Evolutionary conservation across 2,329 filamentous ascomycete genomes (phyloP), one percentile per base, ranked within the genome.

Genomic region (Truncatella angustata): DNA sequence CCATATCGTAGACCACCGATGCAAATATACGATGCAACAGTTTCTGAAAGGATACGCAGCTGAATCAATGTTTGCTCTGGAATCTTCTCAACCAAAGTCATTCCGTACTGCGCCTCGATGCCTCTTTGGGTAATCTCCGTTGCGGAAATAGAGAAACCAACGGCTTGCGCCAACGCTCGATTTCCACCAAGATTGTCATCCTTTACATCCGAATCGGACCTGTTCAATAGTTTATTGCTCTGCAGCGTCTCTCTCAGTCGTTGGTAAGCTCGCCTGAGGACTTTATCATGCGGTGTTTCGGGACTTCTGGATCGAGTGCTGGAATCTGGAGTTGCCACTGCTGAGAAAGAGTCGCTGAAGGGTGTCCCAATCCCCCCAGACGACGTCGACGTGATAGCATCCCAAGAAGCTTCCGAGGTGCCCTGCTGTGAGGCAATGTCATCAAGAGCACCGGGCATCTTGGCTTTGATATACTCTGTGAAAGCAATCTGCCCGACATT

Each of bases 81-180:
- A 48, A 97, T 87, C 62, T 87, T 91, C 58, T 93, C 88, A 18
- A 97, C 71, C 42, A 97, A 73, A 4, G 88, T 93, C 68, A 84
- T 79, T 50, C 89, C 87, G 43, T 82, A 80, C 57, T 88, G 82
- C 20, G 85, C 84, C 60, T 90, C 88, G 3, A 91, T 77, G 5
- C 94, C 94, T 60, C 94, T 87, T 67, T 97, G 91, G 57, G 92
- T 87, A 58, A 97, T 96, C 71, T 99, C 94, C 4, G 90, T 85
- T 0, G 91, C 86, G 7, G 91, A 87, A 53, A 99, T 91, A 0
- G 92, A 93, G 66, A 86, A 91, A 2, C 90, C 93, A 12, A 97
- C 84, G 2, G 84, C 76, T 53, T 79, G 78, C 12, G 85, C 80
- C 10, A 91, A 69, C 1, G 80, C 79, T 60, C 88, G 85, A 52